A percentile compares a stretch with the other conserved stretches of the same genome.
phyloP scores from a whole-genome alignment of 2,329 filamentous ascomycete genomes.

The Talaromyces sp. region DNA sequence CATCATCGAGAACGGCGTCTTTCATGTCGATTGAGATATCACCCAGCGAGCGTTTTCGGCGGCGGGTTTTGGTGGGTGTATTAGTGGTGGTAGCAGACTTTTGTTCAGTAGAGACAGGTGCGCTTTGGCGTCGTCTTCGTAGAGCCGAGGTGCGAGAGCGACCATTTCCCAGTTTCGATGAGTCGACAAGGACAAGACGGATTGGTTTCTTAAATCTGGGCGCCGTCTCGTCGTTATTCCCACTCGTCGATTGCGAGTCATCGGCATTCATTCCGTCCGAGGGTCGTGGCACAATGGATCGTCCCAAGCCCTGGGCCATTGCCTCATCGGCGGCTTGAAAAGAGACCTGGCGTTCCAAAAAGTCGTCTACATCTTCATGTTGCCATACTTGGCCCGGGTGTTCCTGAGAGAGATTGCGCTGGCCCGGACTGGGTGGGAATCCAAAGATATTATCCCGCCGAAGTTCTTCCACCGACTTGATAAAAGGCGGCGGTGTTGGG shows the following conservation, averaged over 20 bases:
- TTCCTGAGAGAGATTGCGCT: slow-evolving; percentile 25
- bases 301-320: neutral
- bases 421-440: slow-evolving; percentile 26
- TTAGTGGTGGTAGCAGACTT: neutral
- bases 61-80: slow-evolving; percentile 7
- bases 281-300: neutral
- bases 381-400: slow-evolving; percentile 11
- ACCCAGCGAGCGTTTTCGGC: slow-evolving; percentile 7
- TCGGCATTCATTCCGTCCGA: slow-evolving; percentile 9
- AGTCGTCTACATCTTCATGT: slow-evolving; percentile 20
- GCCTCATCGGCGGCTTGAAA: slow-evolving; percentile 10
- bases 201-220: slow-evolving; percentile 9
- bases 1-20: neutral
- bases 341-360: slow-evolving; percentile 11
- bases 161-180: neutral
- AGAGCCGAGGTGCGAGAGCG: neutral
- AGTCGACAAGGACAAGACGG: slow-evolving; percentile 12
- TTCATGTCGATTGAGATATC: slow-evolving; percentile 7
- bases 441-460: slow-evolving; percentile 27
- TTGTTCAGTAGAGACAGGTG: neutral
- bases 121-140: slow-evolving; percentile 14
- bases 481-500: slow-evolving; percentile 21
- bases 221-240: slow-evolving; percentile 10
- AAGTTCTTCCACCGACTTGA: slow-evolving; percentile 24
- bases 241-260: slow-evolving; percentile 18